phyloP scores from a whole-genome alignment of 1,139 yeast species.

The Yamadazyma spencermartinsiae region DNA sequence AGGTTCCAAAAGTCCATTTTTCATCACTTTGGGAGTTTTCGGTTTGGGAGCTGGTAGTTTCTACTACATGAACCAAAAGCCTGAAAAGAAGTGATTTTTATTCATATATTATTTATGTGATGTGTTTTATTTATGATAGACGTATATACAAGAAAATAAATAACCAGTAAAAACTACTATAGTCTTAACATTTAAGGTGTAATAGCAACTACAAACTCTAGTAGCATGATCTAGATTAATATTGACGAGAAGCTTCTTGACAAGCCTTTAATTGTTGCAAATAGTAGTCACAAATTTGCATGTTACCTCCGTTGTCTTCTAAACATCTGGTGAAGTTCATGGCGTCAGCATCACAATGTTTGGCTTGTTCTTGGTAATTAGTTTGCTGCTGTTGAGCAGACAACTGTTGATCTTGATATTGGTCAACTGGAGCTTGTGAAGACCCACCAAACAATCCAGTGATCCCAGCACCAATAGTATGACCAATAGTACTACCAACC shows the following conservation, averaged over 20 bases:
- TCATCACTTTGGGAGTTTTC: conserved; percentile 20
- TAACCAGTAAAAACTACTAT: too few species aligned
- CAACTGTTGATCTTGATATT: conserved; percentile 27
- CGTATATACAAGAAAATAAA: conserved; percentile 8
- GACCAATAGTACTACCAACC: conserved; percentile 96
- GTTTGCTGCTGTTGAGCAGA: conserved; percentile 34
- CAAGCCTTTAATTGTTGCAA: conserved; percentile 96
- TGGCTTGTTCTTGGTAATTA: conserved; percentile 48
- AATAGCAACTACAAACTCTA: background rate
- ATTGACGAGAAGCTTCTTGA: conserved; percentile 88
- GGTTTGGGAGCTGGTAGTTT: conserved; percentile 27
- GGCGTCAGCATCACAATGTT: conserved; percentile 87
- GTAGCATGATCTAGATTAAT: conserved; percentile 43
- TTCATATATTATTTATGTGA: background rate
- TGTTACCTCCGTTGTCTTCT: conserved; percentile 89
- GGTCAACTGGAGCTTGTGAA: conserved; percentile 47
- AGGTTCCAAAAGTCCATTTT: conserved; percentile 10
- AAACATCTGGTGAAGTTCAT: conserved; percentile 93
- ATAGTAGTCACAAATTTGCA: conserved; percentile 95
- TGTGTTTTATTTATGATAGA: background rate
- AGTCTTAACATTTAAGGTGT: too few species aligned
- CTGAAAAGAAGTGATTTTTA: conserved; percentile 3
- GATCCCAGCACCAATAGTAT: conserved; percentile 93
- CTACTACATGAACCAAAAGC: conserved; percentile 12
- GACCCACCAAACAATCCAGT: conserved; percentile 87